Conservation (phyloP, 371 early-diverging fungal genomes). For the Mortierella sp. region DNA sequence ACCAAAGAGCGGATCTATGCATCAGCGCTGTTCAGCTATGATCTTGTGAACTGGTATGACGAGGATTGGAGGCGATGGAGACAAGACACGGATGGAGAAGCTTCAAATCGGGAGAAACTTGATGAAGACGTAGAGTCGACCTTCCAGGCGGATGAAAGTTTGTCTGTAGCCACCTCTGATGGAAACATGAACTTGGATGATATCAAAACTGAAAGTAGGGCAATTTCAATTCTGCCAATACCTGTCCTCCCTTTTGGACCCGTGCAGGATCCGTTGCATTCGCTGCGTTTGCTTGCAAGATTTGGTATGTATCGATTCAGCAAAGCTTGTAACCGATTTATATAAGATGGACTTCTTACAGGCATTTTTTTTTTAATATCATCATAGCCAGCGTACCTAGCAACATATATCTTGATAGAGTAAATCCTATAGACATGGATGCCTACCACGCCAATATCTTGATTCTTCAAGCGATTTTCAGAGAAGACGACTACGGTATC, state of each 20-base stretch:
- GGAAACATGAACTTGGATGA: conserved; percentile 33
- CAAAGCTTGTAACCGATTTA: not conserved
- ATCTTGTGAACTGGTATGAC: conserved; percentile 65
- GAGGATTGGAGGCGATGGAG: conserved; percentile 66
- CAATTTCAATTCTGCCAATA: conserved; percentile 12
- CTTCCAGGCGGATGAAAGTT: conserved; percentile 10
- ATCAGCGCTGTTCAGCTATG: conserved; percentile 65
- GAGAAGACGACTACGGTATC: conserved; percentile 38
- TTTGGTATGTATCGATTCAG: conserved; percentile 58
- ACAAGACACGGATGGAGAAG: not conserved
- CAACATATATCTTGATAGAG: conserved; percentile 61
- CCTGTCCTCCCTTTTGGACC: conserved; percentile 75
- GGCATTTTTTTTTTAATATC: not conserved
- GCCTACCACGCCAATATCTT: conserved; percentile 73
- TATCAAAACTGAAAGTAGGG: conserved; percentile 22
- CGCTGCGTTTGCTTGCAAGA: conserved; percentile 69
- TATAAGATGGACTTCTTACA: not conserved
- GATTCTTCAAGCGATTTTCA: conserved; percentile 60
- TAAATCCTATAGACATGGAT: conserved; percentile 64
- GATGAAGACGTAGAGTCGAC: not conserved
- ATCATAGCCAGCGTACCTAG: conserved; percentile 62
- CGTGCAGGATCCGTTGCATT: conserved; percentile 77
- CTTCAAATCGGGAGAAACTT: not conserved
- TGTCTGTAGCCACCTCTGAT: conserved; percentile 14
- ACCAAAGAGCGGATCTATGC: conserved; percentile 44